These are phyloP conservation scores for Macroventuria anomochaeta DNA, from an alignment of 2,329 filamentous ascomycete genomes.

Conservation along the genomic window DNA sequence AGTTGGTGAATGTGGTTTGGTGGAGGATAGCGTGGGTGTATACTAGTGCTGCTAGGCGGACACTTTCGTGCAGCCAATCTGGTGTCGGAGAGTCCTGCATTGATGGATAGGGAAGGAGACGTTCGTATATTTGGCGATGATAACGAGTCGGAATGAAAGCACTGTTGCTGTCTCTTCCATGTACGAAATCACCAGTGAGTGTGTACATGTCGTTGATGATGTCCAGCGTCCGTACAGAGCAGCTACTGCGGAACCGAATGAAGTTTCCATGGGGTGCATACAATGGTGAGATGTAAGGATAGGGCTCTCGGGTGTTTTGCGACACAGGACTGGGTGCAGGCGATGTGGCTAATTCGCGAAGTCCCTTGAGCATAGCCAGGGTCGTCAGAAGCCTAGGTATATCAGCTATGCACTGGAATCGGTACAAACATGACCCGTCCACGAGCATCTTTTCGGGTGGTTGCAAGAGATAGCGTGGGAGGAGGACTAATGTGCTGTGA, in stretches of 20 bases:
- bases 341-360: neutral
- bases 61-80: constrained; percentile 43
- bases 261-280: constrained; percentile 27
- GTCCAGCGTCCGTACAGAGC: constrained; percentile 29
- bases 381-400: neutral
- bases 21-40: constrained; percentile 42
- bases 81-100: constrained; percentile 17
- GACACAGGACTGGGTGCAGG: neutral
- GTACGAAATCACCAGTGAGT: constrained; percentile 31
- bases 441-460: neutral
- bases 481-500: too few relatives aligned
- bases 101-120: constrained; percentile 26
- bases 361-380: constrained; percentile 2
- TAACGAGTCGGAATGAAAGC: neutral
- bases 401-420: neutral
- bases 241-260: constrained; percentile 22
- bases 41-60: constrained; percentile 41
- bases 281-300: constrained; percentile 30
- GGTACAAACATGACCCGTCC: neutral
- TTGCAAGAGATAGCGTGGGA: too few relatives aligned
- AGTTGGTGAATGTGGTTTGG: constrained; percentile 30
- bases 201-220: constrained; percentile 38
- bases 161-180: neutral
- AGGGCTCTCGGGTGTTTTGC: neutral
- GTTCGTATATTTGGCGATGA: constrained; percentile 27